A percentile compares a stretch with the other conserved stretches of the same genome.
phyloP scores from a whole-genome alignment of 495 filamentous ascomycete genomes.

The Neurospora sp. region DNA sequence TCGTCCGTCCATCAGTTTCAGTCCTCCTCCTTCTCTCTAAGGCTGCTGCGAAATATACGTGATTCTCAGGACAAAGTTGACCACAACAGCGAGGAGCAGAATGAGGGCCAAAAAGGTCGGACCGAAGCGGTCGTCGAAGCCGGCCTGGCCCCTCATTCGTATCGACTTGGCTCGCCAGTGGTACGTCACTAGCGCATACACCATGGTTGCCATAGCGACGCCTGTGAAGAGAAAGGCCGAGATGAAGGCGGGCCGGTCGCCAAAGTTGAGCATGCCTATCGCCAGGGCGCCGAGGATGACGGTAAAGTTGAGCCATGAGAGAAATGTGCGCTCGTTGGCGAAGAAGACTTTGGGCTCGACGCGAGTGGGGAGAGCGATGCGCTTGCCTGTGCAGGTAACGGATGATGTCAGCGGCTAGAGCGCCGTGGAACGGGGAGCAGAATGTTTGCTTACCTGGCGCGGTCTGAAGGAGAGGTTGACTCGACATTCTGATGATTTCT shows the following conservation, averaged over 20 bases:
- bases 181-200: slow-evolving; percentile 89
- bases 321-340: slow-evolving; percentile 97
- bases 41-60: slow-evolving; percentile 35
- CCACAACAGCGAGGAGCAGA: slow-evolving; percentile 72
- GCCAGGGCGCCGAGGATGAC: slow-evolving; percentile 94
- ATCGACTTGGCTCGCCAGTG: slow-evolving; percentile 96
- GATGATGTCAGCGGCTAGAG: slow-evolving; percentile 4
- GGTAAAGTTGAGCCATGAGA: slow-evolving; percentile 99
- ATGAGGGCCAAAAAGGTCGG: slow-evolving; percentile 82
- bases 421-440: not conserved
- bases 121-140: slow-evolving; percentile 91
- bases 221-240: slow-evolving; percentile 86
- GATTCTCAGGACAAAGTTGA: slow-evolving; percentile 88
- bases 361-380: slow-evolving; percentile 93
- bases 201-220: slow-evolving; percentile 90
- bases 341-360: slow-evolving; percentile 99
- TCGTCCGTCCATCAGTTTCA: not conserved
- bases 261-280: slow-evolving; percentile 95
- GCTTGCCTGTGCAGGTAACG: slow-evolving; percentile 56
- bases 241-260: slow-evolving; percentile 83
- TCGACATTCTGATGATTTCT: slow-evolving; percentile 57
- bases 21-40: slow-evolving; percentile 6
- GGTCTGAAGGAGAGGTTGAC: slow-evolving; percentile 85
- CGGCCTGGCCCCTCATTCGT: slow-evolving; percentile 77
- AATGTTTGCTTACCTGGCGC: slow-evolving; percentile 49